A percentile compares a stretch with the other conserved stretches of the same genome.
Evolutionary conservation across 78 protist genomes (phyloP).

Genomic region (Guillardia theta): DNA sequence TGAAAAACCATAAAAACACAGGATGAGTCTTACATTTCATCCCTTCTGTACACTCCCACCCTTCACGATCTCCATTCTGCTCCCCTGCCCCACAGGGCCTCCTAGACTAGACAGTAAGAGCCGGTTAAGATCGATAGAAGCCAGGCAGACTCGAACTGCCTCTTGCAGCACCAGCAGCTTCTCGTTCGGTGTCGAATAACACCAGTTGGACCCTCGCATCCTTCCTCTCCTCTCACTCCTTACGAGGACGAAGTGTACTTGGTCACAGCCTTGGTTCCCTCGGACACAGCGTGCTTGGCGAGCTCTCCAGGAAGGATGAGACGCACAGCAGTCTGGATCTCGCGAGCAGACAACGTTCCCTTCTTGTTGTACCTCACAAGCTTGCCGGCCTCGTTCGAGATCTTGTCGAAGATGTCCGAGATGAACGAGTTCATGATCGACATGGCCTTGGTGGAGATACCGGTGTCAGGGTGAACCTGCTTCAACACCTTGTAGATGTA

Average conservation of each 20-base stretch:
- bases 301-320: constrained; percentile 90
- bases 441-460: constrained; percentile 84
- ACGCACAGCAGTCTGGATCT: constrained; percentile 89
- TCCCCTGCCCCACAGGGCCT: no score
- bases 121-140: no score
- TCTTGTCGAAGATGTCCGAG: constrained; percentile 83
- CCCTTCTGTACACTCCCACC: no score
- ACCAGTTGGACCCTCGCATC: no score
- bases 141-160: no score
- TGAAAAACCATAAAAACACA: no score
- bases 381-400: constrained; percentile 80
- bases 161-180: no score
- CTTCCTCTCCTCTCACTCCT: no score
- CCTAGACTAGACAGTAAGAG: no score
- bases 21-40: no score
- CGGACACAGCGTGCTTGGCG: constrained; percentile 92
- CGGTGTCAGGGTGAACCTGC: constrained; percentile 81
- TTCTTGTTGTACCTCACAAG: constrained; percentile 74
- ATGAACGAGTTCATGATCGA: constrained; percentile 83
- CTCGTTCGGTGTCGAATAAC: no score
- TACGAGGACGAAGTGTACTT: constrained; percentile 70
- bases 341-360: constrained; percentile 65
- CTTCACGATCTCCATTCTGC: no score
- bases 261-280: constrained; percentile 90
- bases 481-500: constrained; percentile 83